Base-by-base conservation (phyloP, 106 monocot species). In the Chionographis japonica region DNA sequence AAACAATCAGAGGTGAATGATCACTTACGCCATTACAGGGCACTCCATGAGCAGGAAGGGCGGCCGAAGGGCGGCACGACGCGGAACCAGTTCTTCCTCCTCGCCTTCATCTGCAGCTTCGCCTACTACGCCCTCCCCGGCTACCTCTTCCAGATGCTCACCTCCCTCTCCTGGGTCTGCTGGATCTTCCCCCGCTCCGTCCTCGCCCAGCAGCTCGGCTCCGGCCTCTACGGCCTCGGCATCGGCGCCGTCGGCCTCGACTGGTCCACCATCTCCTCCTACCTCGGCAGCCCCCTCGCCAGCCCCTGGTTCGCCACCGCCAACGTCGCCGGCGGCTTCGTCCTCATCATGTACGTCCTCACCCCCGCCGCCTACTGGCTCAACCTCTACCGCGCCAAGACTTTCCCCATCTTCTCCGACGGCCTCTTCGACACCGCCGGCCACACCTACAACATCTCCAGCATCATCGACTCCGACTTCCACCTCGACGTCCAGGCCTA, bases 231-330 rank as follows among this genome's bases (percentile, higher is more conserved):
- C 12, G 94, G 94, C 40, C 83, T 94, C 3, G 94, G 94, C 55
- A 61, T 90, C 9, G 90, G 88, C 0, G 84, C 94, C 12, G 57
- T 94, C 37, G 87, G 85, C 14, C 80, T 94, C 12, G 94, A 94
- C 74, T 94, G 94, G 90, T 85, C 94, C 12, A 76, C 85, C 37
- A 52, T 91, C 50, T 85, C 85, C 36, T 83, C 90, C 35, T 90
- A 88, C 71, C 90, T 94, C 6, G 90, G 90, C 60, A 94, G 90
- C 64, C 94, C 94, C 1, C 80, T 94, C 7, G 94, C 91, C 9
- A 88, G 88, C 75, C 90, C 94, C 20, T 90, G 88, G 90, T 94
- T 91, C 12, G 91, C 94, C 60, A 90, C 91, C 0, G 90, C 85
- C 17, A 94, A 94, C 56, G 54, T 88, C 8, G 91, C 91, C 2